Evolutionary conservation across 805 yeast species (phyloP), one percentile per base, ranked within the genome.

Genomic region (Wickerhamomyces bisporus): DNA sequence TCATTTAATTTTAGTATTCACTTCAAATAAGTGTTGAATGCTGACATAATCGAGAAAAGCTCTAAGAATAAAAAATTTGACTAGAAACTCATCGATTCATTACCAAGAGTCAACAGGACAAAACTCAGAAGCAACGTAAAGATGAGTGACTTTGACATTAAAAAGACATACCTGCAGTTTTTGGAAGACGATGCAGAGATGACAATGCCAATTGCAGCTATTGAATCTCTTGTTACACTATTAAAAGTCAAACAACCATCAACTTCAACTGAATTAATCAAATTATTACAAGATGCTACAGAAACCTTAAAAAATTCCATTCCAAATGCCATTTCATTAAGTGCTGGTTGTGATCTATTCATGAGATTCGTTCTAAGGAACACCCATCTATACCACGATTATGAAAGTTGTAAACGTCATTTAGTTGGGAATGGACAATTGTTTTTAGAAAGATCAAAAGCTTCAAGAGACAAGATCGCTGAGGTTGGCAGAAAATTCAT

Each of bases 161-260:
- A 81, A 32, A 70, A 77, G 50, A 77, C 91, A 1, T 93, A 93
- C 58, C 70, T 86, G 41, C 74, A 75, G 57, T 88, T 86, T 59
- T 69, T 93, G 45, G 77, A 75, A 49, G 96, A 88, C 35, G 97
- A 93, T 63, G 72, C 86, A n/a, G 98, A 93, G 40, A 86, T 93
- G 79, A 89, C 98, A 6, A 93, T 89, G 97, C 99, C 99, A 1
- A 86, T 93, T 25, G 99, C 98, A 30, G 98, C 98, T 26, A 93
- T 93, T 54, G 98, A 93, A 66, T 79, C 96, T 11, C 68, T 93
- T 32, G 95, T 93, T 20, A 84, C 93, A 8, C 73, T 93, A 63
- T 64, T 91, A 21, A 73, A 81, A 46, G 77, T 81, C 34, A 81
- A 87, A 50, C 88, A 87, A 58, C 97, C 98, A 7, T 73, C 87